These are phyloP conservation scores for Annulohypoxylon nitens DNA, from an alignment of 495 filamentous ascomycete genomes.

Conservation along the genomic window DNA sequence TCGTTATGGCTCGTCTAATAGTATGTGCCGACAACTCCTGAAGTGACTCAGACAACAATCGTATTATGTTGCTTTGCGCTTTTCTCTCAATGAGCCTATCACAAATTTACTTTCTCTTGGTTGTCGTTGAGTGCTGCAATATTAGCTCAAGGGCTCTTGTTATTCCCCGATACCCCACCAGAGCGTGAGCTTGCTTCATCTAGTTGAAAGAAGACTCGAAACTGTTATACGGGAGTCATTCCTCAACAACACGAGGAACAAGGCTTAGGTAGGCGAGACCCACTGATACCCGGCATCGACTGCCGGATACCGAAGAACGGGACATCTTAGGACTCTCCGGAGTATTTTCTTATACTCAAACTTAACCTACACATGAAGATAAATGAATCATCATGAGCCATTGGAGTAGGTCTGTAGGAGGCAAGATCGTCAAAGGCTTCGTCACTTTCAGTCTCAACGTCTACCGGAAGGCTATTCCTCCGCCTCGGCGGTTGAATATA, in stretches of 20 bases:
- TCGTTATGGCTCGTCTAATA: neutral
- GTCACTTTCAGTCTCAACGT: too few species aligned
- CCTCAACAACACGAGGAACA: neutral
- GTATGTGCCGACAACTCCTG: neutral
- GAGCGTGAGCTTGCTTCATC: too few species aligned
- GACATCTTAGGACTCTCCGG: neutral
- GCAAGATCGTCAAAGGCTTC: too few species aligned
- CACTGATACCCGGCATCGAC: neutral
- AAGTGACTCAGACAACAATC: neutral
- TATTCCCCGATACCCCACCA: too few species aligned
- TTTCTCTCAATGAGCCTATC: neutral
- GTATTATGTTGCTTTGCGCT: neutral
- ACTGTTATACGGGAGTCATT: neutral
- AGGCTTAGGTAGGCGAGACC: neutral
- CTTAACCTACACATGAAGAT: too few species aligned
- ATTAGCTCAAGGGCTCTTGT: neutral
- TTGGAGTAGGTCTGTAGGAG: neutral
- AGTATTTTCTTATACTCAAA: neutral
- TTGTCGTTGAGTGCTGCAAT: neutral
- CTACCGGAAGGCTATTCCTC: too few species aligned
- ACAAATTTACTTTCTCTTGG: neutral
- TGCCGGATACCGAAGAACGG: neutral
- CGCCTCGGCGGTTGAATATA: neutral
- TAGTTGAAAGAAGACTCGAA: too few species aligned
- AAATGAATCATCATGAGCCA: neutral